Evolutionary conservation across 495 filamentous ascomycete species (phyloP), one percentile per base, ranked within the genome.

Genomic region (Penicillium atrosanguineum): DNA sequence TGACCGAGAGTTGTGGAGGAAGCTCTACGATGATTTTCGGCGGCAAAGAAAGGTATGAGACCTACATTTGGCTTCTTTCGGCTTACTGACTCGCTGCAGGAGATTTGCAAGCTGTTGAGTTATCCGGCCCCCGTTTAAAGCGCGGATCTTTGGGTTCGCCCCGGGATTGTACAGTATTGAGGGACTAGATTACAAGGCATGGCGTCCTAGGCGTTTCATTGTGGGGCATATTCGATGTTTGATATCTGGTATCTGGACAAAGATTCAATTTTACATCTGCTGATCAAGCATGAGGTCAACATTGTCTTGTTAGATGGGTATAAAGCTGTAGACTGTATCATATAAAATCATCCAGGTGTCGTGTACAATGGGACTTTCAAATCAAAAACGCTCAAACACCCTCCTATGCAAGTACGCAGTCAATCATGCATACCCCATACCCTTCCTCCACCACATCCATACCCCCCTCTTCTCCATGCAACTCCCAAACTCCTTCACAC

Each of bases 21-120:
- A 76, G n/a, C 65, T 90, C 45, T 91, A 89, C 70, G 72, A 80
- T 50, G 84, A 89, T 60, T 91, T 89, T 60, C 70, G 79, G 28
- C 63, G 75, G 43, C 73, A 80, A 53, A 73, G 87, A 60, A 81
- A 81, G 77, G 85, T 85, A 12, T 2, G 8, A 36, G 19, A 34
- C 20, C 9, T 15, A 12, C 21, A 14, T 21, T 11, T 37, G n/a
- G 16, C 15, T n/a, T 15, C 9, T 38, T 34, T 34, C 31, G 3
- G 3, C 23, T 34, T 37, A 44, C 47, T 61, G 39, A 56, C 23
- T 28, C 38, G 14, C 28, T 44, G 5, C 39, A 79, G 75, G 75
- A 79, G 43, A 56, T 80, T 11, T 81, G 78, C 55, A 73, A 69
- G 45, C 59, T 81, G 12, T 64, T 80, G 36, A 78, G 76, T 42